These are phyloP conservation scores for Leccinellum luteum DNA, from an alignment of 768 basidiomycete species.

Conservation along the genomic window DNA sequence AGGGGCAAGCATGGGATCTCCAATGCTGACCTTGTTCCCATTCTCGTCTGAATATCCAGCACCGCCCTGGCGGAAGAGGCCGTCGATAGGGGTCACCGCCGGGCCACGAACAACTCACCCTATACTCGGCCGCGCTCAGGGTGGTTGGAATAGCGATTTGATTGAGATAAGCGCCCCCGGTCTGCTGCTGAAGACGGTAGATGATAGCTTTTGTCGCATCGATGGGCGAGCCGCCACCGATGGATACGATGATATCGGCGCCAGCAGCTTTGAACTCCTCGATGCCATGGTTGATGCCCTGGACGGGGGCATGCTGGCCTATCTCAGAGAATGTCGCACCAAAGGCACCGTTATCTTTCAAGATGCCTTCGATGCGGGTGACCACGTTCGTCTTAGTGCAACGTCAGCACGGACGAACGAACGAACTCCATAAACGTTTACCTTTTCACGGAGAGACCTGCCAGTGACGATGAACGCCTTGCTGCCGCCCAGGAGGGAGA, in stretches of 20 bases:
- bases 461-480: conserved; percentile 75
- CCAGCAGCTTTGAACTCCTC: conserved; percentile 51
- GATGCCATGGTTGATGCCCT: conserved; percentile 58
- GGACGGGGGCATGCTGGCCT: conserved; percentile 68
- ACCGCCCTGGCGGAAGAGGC: conserved; percentile 41
- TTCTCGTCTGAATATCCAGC: conserved; percentile 72
- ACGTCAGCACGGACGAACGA: conserved; percentile 8
- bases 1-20: conserved; percentile 57
- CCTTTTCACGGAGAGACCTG: conserved; percentile 65
- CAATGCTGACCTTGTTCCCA: conserved; percentile 59
- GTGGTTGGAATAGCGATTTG: conserved; percentile 86
- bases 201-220: conserved; percentile 76
- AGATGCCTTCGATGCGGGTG: conserved; percentile 34
- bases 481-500: conserved; percentile 50
- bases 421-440: conserved; percentile 4
- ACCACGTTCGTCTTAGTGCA: conserved; percentile 26
- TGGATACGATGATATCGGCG: conserved; percentile 67
- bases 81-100: not conserved
- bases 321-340: conserved; percentile 71
- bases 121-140: conserved; percentile 75
- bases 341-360: conserved; percentile 57
- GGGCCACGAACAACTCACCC: conserved; percentile 37
- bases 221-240: conserved; percentile 80
- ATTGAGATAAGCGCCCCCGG: conserved; percentile 47
- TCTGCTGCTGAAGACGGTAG: conserved; percentile 57